Base-by-base conservation (phyloP, 352 stramenopile genomes). In the Hyaloperonospora arabidopsidis region DNA sequence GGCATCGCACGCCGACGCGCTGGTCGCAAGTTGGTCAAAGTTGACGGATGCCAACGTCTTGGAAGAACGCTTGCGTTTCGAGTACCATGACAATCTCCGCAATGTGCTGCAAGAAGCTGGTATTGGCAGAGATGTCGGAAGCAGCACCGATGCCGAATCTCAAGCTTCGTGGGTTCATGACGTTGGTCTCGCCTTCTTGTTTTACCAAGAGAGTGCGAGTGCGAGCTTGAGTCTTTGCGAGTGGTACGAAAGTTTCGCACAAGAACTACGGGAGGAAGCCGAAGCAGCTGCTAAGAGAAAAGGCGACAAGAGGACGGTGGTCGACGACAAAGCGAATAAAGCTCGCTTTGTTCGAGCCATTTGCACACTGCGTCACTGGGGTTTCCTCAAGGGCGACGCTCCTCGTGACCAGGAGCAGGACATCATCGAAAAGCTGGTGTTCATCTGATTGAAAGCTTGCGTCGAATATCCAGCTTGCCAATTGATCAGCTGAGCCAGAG, bases 361-460 rank as follows among this genome's bases (percentile, higher is more conserved):
- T 17, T 83, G 75, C 40, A 87, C 76, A 22, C 44, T 93, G 51
- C 69, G 81, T 22, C 73, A 88, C 52, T 89, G 81, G 72, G 79
- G 82, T 1, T 90, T 84, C 46, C 54, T 84, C 40, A 74, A 72
- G 48, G 77, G 62, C 49, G 68, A 76, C 48, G 56, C 55, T 5
- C 54, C 61, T 61, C 61, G 70, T 18, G 68, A 79, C 25, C 34
- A 49, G 18, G 67, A 80, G 38, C 68, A 86, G 28, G 71, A 87
- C 48, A 51, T 72, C 18, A 61, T 90, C n/a, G 74, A 89, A 54
- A 92, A 92, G 59, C 56, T 86, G 12, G 76, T 92, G 23, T 92
- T 92, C 49, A 76, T 92, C 47, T 92, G 28, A 54, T 5, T 21
- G n/a, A n/a, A n/a, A n/a, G n/a, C n/a, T n/a, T n/a, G n/a, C n/a